phyloP scores from a whole-genome alignment of 306 rosid species.

The Pyrus pyrifolia region DNA sequence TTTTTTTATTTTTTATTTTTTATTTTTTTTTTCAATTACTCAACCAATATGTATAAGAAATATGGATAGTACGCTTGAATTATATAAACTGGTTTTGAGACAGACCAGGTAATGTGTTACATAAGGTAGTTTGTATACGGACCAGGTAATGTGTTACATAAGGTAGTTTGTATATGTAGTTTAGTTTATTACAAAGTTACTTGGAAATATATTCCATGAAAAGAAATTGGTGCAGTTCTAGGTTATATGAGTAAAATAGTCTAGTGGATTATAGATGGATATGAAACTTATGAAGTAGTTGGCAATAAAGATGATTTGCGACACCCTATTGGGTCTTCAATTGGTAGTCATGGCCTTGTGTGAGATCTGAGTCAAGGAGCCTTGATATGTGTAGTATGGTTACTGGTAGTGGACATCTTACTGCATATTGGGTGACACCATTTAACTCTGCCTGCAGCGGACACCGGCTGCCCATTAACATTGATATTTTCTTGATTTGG shows the following conservation, averaged over 20 bases:
- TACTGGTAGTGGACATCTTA: not conserved
- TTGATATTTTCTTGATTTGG: not conserved
- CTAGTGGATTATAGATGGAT: not conserved
- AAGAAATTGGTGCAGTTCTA: not conserved
- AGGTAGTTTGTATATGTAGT: not conserved
- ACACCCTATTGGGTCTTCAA: not conserved
- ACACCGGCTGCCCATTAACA: not conserved
- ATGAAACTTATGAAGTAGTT: not conserved
- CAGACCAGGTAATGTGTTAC: not conserved
- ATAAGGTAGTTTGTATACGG: not conserved
- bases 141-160: not conserved
- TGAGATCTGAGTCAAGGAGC: not conserved
- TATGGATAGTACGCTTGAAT: not conserved
- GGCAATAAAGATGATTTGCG: not conserved
- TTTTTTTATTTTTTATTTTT: not conserved
- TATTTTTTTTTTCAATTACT: not conserved
- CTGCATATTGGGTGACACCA: not conserved
- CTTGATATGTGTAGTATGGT: not conserved
- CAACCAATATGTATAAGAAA: not conserved
- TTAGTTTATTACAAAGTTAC: not conserved
- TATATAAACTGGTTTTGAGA: not conserved
- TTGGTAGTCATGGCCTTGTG: not conserved
- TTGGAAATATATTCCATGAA: not conserved
- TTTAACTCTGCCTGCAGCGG: not conserved
- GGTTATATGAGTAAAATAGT: not conserved